Base-by-base conservation (phyloP, 192 early-diverging fungal species). In the Chytriomyces confervae region DNA sequence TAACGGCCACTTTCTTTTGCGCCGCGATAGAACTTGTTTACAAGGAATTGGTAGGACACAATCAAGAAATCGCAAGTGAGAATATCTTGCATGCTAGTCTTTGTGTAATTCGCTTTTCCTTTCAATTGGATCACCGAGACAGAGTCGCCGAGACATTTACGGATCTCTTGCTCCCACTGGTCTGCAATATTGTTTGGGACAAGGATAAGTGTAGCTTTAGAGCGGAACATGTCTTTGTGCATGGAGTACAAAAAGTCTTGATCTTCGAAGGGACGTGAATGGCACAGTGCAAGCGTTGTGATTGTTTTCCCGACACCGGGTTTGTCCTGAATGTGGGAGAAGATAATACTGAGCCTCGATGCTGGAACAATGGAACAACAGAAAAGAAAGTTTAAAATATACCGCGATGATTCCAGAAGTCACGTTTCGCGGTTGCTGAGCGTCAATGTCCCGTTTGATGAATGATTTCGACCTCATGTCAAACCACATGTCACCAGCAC, bases 101-200 rank as follows among this genome's bases (percentile, higher is more conserved):
- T 3, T 68, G 47, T 47, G 44, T 65, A 75, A 18, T 18, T 11
- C 2, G 47, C 9, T 43, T 77, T 77, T 13, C 75, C 75, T 7
- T 77, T 77, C 18, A 77, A 50, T 61, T 77, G 29, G 43, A 77
- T 66, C 10, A 46, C 50, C 16, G 47, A 45, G 43, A 77, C 29
- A 7, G 65, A 20, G 60, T 50, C 10, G 10, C 75, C 75, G 45
- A 70, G 69, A 47, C 75, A 77, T 51, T 77, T 77, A 57, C 18
- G 24, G 47, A 77, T 77, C 47, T 77, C 75, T 49, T 20, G 18
- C 36, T 23, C 46, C 75, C 75, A 77, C 27, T 77, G 75, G 45
- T 45, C 48, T 10, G 49, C 50, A 71, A 71, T 60, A 27, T 71
- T 71, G 49, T 71, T 71, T n/a, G 73, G 61, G 7, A 62, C 73